These are phyloP conservation scores for Trypanosoma cruzi DNA, from an alignment of 208 protist species.

Conservation along the genomic window DNA sequence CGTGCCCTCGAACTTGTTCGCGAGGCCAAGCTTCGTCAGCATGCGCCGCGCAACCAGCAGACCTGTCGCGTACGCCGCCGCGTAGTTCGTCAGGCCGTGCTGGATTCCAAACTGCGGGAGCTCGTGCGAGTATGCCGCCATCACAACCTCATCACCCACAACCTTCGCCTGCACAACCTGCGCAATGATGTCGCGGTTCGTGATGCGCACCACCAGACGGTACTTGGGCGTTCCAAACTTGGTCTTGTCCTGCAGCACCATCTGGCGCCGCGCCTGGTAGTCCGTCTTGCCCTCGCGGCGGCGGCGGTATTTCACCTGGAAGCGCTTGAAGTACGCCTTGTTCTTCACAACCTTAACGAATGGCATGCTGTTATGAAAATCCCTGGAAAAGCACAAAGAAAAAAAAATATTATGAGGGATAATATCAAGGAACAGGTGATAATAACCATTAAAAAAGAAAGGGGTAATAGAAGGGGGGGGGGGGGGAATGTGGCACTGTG, in stretches of 20 bases:
- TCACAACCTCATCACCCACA: slow-evolving; percentile 94
- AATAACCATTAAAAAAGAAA: neutral
- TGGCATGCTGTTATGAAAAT: slow-evolving; percentile 51
- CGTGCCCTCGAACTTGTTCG: slow-evolving; percentile 93
- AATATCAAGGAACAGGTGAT: slow-evolving; percentile 2
- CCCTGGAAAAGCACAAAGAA: slow-evolving; percentile 8
- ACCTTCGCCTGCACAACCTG: slow-evolving; percentile 98
- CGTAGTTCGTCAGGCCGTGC: slow-evolving; percentile 98
- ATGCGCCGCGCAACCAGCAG: slow-evolving; percentile 97
- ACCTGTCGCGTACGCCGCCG: slow-evolving; percentile 97
- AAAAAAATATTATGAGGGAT: slow-evolving; percentile 8
- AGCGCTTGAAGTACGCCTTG: slow-evolving; percentile 99
- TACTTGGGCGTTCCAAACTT: slow-evolving; percentile 99
- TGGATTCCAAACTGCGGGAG: slow-evolving; percentile 96
- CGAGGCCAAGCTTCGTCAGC: slow-evolving; percentile 95
- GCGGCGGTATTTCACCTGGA: slow-evolving; percentile 98
- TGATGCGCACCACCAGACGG: slow-evolving; percentile 97
- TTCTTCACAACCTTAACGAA: slow-evolving; percentile 93
- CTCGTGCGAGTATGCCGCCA: slow-evolving; percentile 98
- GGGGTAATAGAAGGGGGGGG: neutral
- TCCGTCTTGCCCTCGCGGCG: slow-evolving; percentile 99
- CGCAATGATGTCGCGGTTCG: slow-evolving; percentile 97
- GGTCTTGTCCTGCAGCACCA: slow-evolving; percentile 99
- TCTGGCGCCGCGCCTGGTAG: slow-evolving; percentile 96
- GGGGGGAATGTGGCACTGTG: neutral